Evolutionary conservation across 2,329 filamentous ascomycete species (phyloP).

Genomic region (Neobulgaria alba): DNA sequence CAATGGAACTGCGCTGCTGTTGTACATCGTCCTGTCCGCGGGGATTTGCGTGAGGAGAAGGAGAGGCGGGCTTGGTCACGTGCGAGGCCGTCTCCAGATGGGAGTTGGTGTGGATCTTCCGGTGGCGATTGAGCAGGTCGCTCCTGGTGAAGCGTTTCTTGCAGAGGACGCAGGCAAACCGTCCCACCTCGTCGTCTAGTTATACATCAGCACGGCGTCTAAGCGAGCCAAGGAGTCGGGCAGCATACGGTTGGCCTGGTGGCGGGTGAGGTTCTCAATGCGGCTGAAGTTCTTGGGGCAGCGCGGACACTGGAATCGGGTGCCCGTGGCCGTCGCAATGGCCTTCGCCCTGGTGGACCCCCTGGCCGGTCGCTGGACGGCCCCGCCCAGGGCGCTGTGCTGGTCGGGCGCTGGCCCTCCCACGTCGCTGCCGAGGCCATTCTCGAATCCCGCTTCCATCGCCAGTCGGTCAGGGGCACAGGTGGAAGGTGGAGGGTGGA

Average conservation of each 20-base stretch:
- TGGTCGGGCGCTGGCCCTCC: too few relatives aligned
- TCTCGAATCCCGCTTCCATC: too few relatives aligned
- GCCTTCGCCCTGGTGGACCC: constrained; percentile 11
- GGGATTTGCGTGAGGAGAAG: constrained; percentile 5
- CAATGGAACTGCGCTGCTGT: constrained; percentile 9
- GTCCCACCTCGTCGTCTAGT: constrained; percentile 25
- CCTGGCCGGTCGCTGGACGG: constrained; percentile 9
- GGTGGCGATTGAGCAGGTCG: constrained; percentile 25
- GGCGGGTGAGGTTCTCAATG: constrained; percentile 26
- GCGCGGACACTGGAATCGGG: constrained; percentile 22
- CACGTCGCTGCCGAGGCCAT: too few relatives aligned
- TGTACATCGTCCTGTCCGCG: background rate
- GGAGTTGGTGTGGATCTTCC: constrained; percentile 20
- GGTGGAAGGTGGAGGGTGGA: too few relatives aligned
- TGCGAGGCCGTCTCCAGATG: constrained; percentile 10
- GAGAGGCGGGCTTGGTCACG: constrained; percentile 10
- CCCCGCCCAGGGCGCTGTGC: constrained; percentile 2
- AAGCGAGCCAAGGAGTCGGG: background rate
- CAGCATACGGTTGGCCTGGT: constrained; percentile 27
- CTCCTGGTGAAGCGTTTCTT: constrained; percentile 25
- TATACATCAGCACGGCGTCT: background rate
- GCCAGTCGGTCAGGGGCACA: too few relatives aligned
- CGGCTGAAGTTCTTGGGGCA: constrained; percentile 27
- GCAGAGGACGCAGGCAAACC: constrained; percentile 23
- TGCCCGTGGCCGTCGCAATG: constrained; percentile 3